phyloP scores from a whole-genome alignment of 257 asterid genomes.

The Solanum appendiculatum region DNA sequence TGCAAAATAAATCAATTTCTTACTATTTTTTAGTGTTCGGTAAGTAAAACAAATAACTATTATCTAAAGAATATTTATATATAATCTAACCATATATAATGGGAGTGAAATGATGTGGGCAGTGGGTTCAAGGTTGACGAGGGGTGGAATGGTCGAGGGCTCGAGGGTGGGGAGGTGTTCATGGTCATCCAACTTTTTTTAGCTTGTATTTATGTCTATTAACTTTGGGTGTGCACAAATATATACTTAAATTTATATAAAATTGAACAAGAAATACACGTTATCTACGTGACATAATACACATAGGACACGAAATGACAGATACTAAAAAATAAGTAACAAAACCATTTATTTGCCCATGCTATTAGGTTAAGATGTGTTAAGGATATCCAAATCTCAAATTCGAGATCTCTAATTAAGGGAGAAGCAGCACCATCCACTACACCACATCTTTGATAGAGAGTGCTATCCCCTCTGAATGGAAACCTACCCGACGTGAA shows the following conservation, averaged over 20 bases:
- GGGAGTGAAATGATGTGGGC: no score
- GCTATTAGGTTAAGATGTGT: not conserved
- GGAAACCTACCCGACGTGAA: no score
- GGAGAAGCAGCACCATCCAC: not conserved
- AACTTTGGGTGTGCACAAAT: not conserved
- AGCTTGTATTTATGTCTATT: no score
- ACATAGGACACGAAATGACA: no score
- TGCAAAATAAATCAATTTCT: not conserved
- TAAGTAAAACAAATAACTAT: no score
- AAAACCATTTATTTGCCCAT: not conserved
- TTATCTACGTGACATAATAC: not conserved
- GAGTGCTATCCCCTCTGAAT: fast-evolving
- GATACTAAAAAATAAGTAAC: not conserved
- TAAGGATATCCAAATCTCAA: not conserved
- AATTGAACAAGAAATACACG: no score
- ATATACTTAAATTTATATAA: no score
- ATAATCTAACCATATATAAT: not conserved
- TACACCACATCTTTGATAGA: no score
- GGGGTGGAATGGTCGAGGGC: not conserved
- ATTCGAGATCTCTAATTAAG: not conserved
- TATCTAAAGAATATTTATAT: not conserved
- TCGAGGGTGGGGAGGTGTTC: no score
- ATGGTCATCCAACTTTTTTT: not conserved
- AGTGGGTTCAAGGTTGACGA: no score
- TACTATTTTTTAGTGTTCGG: no score